Conservation (phyloP, 2,329 filamentous ascomycete species). For the Aspergillus costaricaensis region DNA sequence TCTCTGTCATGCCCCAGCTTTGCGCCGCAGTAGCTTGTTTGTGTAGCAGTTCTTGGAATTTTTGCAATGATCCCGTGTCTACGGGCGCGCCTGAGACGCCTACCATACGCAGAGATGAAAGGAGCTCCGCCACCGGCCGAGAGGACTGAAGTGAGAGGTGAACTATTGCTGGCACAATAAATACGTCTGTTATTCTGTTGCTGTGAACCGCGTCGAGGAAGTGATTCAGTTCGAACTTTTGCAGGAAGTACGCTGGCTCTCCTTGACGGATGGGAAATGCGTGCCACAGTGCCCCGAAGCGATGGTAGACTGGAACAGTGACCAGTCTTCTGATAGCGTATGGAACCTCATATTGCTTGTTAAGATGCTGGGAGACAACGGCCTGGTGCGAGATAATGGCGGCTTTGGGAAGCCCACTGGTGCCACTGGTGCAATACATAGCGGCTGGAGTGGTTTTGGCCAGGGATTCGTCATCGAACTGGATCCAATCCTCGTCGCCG, state of each 20-base stretch:
- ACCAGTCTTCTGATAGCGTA: constrained; percentile 43
- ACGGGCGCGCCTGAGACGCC: constrained; percentile 49
- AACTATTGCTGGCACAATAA: constrained; percentile 44
- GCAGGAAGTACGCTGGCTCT: constrained; percentile 44
- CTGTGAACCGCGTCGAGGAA: constrained; percentile 37
- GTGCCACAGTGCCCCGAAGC: constrained; percentile 45
- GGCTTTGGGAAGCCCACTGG: constrained; percentile 59
- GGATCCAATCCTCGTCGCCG: constrained; percentile 19
- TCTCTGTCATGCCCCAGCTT: constrained; percentile 55
- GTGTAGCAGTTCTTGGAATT: constrained; percentile 39
- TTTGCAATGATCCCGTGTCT: constrained; percentile 34
- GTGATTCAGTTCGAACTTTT: constrained; percentile 39
- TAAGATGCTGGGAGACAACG: constrained; percentile 50
- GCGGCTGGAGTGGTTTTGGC: constrained; percentile 49
- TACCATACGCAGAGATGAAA: constrained; percentile 43
- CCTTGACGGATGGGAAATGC: constrained; percentile 45
- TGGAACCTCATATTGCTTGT: constrained; percentile 36
- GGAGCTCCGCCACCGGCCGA: constrained; percentile 11
- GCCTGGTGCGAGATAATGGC: constrained; percentile 58
- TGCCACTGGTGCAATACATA: constrained; percentile 55
- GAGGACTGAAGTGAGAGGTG: constrained; percentile 27
- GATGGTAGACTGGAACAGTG: constrained; percentile 53
- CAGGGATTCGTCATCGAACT: constrained; percentile 39
- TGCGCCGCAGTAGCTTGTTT: constrained; percentile 41
- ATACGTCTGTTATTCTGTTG: constrained; percentile 45